Percentiles rank a stretch among this genome's conserved stretches.
Evolutionary conservation across 768 basidiomycete species (phyloP).

Genomic region (Amanita inopinata): DNA sequence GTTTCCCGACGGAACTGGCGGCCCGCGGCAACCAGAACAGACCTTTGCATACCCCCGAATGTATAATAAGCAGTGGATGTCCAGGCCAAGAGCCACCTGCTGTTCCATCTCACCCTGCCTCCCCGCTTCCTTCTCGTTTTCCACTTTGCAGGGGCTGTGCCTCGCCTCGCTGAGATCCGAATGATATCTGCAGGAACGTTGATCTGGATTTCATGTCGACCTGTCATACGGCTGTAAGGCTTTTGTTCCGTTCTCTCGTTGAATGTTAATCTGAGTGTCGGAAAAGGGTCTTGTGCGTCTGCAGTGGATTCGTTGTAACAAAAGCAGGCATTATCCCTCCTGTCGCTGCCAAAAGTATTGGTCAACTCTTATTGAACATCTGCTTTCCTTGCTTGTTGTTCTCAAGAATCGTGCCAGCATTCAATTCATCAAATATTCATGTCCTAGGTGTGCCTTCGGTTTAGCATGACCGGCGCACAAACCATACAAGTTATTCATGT

Average conservation of each 20-base stretch:
- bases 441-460: conserved; percentile 36
- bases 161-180: no score
- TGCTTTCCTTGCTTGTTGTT: conserved; percentile 58
- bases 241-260: not conserved
- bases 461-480: no score
- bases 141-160: no score
- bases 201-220: conserved; percentile 55
- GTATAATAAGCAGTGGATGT: no score
- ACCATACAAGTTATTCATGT: not conserved
- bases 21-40: no score
- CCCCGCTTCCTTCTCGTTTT: no score
- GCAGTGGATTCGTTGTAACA: conserved; percentile 47
- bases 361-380: conserved; percentile 56
- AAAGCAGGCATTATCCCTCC: conserved; percentile 52
- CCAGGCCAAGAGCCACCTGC: no score
- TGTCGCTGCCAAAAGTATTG: conserved; percentile 47
- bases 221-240: conserved; percentile 52
- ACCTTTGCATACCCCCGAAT: no score
- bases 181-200: conserved; percentile 27
- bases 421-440: conserved; percentile 44
- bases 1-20: no score
- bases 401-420: conserved; percentile 62
- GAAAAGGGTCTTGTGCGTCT: conserved; percentile 28
- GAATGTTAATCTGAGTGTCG: conserved; percentile 4
- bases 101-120: no score